These are phyloP conservation scores for Jatropha multifida DNA, from an alignment of 441 rosid genomes.

Conservation along the genomic window DNA sequence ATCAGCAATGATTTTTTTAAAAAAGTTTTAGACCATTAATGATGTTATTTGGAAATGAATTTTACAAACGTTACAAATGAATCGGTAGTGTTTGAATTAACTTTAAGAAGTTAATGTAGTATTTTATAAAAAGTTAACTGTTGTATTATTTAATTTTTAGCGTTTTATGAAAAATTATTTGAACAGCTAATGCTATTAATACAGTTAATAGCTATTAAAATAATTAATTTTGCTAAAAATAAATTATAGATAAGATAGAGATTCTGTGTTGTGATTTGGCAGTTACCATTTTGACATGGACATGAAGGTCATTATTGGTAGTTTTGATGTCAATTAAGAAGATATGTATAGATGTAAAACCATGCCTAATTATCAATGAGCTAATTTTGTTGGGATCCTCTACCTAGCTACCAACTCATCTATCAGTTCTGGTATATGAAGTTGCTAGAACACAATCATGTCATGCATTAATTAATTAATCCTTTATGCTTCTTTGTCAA, in stretches of 20 bases:
- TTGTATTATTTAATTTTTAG: no score
- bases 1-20: no score
- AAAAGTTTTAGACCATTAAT: no score
- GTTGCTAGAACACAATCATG: background rate
- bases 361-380: background rate
- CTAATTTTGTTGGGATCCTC: background rate
- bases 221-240: no score
- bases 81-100: no score
- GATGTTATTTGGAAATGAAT: no score
- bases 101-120: no score
- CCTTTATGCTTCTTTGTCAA: background rate
- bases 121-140: no score
- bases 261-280: background rate
- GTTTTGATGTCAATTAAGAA: slow-evolving; percentile 1
- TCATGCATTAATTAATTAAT: background rate
- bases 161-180: no score
- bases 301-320: background rate
- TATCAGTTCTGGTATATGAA: slow-evolving; percentile 19
- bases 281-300: background rate
- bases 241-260: background rate
- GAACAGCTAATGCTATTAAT: no score
- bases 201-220: no score
- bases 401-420: background rate
- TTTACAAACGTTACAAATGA: no score
- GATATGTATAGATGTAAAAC: background rate